A percentile compares a stretch with the other conserved stretches of the same genome.
Evolutionary conservation across 768 basidiomycete genomes (phyloP).

Genomic region (Lactarius psammicola): DNA sequence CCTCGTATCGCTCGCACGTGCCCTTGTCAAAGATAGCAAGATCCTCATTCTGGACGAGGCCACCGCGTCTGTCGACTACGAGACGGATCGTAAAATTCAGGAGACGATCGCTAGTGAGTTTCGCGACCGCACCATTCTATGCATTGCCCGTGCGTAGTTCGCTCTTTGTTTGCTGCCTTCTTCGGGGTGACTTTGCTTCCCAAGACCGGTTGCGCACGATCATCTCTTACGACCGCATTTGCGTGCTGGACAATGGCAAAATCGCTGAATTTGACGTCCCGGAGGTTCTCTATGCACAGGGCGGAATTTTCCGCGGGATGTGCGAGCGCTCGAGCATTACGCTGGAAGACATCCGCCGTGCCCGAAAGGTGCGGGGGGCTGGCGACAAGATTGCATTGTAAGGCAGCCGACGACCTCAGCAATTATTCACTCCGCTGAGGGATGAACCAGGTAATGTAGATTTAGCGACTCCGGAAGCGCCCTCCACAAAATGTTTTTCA

Average conservation of each 20-base stretch:
- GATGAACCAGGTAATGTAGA: too few species aligned
- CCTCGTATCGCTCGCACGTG: slow-evolving; percentile 83
- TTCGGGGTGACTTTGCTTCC: not conserved
- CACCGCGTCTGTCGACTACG: slow-evolving; percentile 84
- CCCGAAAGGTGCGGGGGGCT: slow-evolving; percentile 33
- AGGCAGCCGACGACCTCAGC: too few species aligned
- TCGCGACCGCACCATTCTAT: slow-evolving; percentile 77
- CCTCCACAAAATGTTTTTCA: too few species aligned
- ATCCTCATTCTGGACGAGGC: slow-evolving; percentile 91
- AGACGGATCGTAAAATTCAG: slow-evolving; percentile 89
- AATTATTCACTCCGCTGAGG: too few species aligned
- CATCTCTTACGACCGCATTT: slow-evolving; percentile 83
- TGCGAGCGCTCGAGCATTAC: slow-evolving; percentile 77
- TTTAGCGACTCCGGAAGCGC: too few species aligned
- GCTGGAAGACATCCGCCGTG: slow-evolving; percentile 59
- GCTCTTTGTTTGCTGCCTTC: not conserved
- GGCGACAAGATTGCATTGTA: not conserved
- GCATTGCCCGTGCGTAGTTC: slow-evolving; percentile 71
- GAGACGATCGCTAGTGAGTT: slow-evolving; percentile 85
- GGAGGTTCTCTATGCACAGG: slow-evolving; percentile 51
- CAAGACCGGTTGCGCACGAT: slow-evolving; percentile 83
- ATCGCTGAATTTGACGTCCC: slow-evolving; percentile 90
- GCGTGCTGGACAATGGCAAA: slow-evolving; percentile 78
- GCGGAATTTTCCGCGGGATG: slow-evolving; percentile 82
- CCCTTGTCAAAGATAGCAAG: slow-evolving; percentile 80